These are phyloP conservation scores for Pseudocercospora macadamiae DNA, from an alignment of 2,329 filamentous ascomycete genomes.

Conservation along the genomic window DNA sequence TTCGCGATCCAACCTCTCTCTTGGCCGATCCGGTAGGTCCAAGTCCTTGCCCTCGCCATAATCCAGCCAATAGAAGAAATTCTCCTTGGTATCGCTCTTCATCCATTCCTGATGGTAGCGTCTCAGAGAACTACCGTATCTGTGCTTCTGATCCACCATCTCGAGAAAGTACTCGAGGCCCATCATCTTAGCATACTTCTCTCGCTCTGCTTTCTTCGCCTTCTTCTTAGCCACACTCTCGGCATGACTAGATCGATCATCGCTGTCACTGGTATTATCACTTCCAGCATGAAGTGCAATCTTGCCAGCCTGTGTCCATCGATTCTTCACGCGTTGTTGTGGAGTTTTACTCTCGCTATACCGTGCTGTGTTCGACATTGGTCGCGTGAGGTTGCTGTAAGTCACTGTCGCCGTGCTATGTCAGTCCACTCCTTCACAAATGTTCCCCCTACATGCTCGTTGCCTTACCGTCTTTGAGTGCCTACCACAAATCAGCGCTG, in stretches of 20 bases:
- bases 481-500: constrained; percentile 24
- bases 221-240: constrained; percentile 40
- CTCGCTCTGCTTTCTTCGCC: constrained; percentile 57
- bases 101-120: constrained; percentile 87
- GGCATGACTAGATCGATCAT: constrained; percentile 41
- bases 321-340: constrained; percentile 53
- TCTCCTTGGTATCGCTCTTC: constrained; percentile 72
- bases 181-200: constrained; percentile 75
- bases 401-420: constrained; percentile 45
- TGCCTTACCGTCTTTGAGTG: constrained; percentile 39
- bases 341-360: constrained; percentile 25
- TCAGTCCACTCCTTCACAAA: not conserved
- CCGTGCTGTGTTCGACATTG: constrained; percentile 45
- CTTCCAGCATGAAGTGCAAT: constrained; percentile 73
- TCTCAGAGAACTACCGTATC: constrained; percentile 81
- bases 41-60: constrained; percentile 72
- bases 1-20: constrained; percentile 74
- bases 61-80: constrained; percentile 95
- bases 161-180: constrained; percentile 82
- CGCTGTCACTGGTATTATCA: constrained; percentile 59
- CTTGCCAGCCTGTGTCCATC: constrained; percentile 74
- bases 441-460: too few species aligned
- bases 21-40: constrained; percentile 71
- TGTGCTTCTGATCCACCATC: constrained; percentile 74
- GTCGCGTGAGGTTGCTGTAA: constrained; percentile 56